Percentiles rank a stretch among this genome's conserved stretches.
phyloP scores from a whole-genome alignment of 1,284 basidiomycete genomes.

The Phlebopus sp. region DNA sequence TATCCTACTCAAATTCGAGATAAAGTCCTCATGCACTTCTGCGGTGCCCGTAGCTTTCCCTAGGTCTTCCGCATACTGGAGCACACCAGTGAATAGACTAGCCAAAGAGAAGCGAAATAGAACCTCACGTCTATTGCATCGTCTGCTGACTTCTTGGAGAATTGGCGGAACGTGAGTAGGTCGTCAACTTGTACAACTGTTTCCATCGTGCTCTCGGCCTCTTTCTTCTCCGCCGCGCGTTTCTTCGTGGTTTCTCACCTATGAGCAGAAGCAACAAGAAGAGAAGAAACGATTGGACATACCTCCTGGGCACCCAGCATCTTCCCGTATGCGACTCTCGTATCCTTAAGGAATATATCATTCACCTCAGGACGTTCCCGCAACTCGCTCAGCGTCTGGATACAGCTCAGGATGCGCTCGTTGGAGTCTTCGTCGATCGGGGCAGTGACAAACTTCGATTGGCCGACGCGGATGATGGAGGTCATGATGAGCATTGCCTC shows the following conservation, averaged over 20 bases:
- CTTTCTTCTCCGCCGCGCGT: conserved; percentile 88
- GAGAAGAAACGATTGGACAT: conserved; percentile 14
- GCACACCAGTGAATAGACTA: conserved; percentile 5
- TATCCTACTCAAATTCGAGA: conserved; percentile 93
- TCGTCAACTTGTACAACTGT: conserved; percentile 90
- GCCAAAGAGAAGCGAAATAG: neutral
- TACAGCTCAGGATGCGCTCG: conserved; percentile 96
- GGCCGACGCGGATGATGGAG: conserved; percentile 93
- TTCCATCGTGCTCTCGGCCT: conserved; percentile 73
- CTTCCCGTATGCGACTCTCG: conserved; percentile 89
- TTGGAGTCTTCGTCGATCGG: conserved; percentile 98
- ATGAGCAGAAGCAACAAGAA: neutral
- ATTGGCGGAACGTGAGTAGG: conserved; percentile 88
- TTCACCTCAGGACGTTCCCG: conserved; percentile 62
- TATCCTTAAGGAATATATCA: conserved; percentile 91
- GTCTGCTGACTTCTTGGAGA: conserved; percentile 85
- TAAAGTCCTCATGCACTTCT: conserved; percentile 90
- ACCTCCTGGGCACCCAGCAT: conserved; percentile 94
- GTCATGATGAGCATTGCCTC: conserved; percentile 99
- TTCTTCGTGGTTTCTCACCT: conserved; percentile 37
- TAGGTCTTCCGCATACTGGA: conserved; percentile 85
- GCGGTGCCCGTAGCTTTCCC: conserved; percentile 86
- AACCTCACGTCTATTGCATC: conserved; percentile 79
- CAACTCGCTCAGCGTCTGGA: conserved; percentile 87
- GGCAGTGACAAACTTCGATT: conserved; percentile 90